Percentiles rank a stretch among this genome's conserved stretches.
phyloP scores from a whole-genome alignment of 225 moss, liverwort and hornwort species.

The Takakia lepidozioides region DNA sequence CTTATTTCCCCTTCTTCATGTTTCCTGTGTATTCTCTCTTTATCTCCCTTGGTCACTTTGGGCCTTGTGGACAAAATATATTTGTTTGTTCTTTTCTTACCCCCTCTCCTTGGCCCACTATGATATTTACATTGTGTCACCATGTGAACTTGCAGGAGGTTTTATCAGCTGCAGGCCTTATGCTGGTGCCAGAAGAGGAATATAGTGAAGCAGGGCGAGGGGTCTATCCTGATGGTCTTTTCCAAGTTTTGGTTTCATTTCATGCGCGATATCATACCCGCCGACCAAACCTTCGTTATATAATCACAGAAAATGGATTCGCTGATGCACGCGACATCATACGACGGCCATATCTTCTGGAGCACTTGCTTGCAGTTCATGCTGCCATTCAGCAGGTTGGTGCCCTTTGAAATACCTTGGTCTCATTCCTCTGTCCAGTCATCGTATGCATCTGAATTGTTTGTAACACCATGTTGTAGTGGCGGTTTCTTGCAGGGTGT shows the following conservation, averaged over 20 bases:
- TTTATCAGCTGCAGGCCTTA: slow-evolving; percentile 71
- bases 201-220: slow-evolving; percentile 97
- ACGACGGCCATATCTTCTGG: slow-evolving; percentile 80
- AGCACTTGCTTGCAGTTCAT: slow-evolving; percentile 80
- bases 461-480: too few species aligned
- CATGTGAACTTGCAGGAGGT: slow-evolving; percentile 43
- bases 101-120: neutral
- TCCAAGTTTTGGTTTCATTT: slow-evolving; percentile 67
- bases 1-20: slow-evolving; percentile 1
- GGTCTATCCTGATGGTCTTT: slow-evolving; percentile 90
- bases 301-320: slow-evolving; percentile 90
- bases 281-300: slow-evolving; percentile 70
- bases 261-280: slow-evolving; percentile 60
- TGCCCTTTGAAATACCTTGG: neutral
- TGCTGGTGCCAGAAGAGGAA: slow-evolving; percentile 78
- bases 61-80: too few species aligned
- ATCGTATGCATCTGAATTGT: too few species aligned
- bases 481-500: slow-evolving; percentile 84
- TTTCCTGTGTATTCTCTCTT: neutral
- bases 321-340: slow-evolving; percentile 75
- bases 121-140: neutral
- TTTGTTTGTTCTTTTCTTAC: too few species aligned
- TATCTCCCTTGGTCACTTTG: too few species aligned
- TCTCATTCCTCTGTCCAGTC: too few species aligned
- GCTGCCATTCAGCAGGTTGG: slow-evolving; percentile 71